Percentiles rank a stretch among this genome's conserved stretches.
phyloP scores from a whole-genome alignment of 1,284 basidiomycete genomes.

The Schizophyllum amplum region DNA sequence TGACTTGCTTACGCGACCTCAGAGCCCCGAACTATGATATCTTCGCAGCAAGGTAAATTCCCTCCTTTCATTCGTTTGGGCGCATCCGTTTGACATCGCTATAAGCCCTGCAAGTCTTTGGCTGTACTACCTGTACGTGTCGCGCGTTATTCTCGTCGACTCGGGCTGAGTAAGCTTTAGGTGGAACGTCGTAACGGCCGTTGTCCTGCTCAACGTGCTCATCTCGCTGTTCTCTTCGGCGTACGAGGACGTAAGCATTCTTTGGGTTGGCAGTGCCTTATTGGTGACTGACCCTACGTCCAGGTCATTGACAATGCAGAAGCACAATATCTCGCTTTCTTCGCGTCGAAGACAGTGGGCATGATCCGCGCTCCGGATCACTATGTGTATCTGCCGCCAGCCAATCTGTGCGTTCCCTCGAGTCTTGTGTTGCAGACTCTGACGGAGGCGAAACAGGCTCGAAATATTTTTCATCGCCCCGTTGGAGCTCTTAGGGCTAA shows the following conservation, averaged over 20 bases:
- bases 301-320: constrained; percentile 57
- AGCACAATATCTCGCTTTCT: constrained; percentile 83
- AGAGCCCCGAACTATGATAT: constrained; percentile 78
- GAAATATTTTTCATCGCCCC: constrained; percentile 79
- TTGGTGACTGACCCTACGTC: not conserved
- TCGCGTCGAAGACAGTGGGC: constrained; percentile 75
- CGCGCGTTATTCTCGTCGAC: not conserved
- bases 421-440: too few species aligned
- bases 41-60: constrained; percentile 42
- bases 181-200: constrained; percentile 82
- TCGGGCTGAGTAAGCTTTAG: constrained; percentile 24
- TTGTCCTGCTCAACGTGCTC: constrained; percentile 89
- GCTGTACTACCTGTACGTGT: constrained; percentile 71
- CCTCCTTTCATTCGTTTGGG: too few species aligned
- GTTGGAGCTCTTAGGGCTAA: constrained; percentile 56
- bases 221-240: constrained; percentile 92
- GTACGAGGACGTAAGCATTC: constrained; percentile 69
- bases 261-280: constrained; percentile 3
- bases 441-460: constrained; percentile 25
- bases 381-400: constrained; percentile 65
- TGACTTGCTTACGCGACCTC: not conserved
- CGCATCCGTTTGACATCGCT: constrained; percentile 9
- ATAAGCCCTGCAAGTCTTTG: constrained; percentile 60
- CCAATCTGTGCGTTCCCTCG: constrained; percentile 66
- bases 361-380: constrained; percentile 83